Evolutionary conservation across 768 basidiomycete species (phyloP).

Genomic region (Russula abietina): DNA sequence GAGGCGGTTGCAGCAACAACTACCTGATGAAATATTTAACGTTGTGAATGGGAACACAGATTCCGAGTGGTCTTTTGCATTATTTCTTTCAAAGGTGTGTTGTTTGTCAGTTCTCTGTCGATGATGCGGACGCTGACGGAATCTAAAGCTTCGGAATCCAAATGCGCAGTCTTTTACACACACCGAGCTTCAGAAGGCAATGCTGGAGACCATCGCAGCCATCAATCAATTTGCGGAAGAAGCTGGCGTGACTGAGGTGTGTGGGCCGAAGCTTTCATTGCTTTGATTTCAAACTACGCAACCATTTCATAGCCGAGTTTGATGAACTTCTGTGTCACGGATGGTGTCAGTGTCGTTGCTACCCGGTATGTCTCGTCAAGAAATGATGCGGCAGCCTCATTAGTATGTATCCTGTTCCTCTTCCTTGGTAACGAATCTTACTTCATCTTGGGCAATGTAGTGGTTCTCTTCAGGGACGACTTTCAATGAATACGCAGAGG

Average conservation of each 20-base stretch:
- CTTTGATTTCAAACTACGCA: slow-evolving; percentile 2
- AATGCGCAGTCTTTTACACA: slow-evolving; percentile 71
- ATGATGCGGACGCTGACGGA: neutral
- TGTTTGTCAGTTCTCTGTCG: neutral
- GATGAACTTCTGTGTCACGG: slow-evolving; percentile 95
- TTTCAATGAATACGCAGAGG: slow-evolving; percentile 84
- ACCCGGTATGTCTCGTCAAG: slow-evolving; percentile 93
- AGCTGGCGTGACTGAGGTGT: slow-evolving; percentile 65
- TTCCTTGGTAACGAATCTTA: neutral
- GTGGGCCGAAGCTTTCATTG: slow-evolving; percentile 6
- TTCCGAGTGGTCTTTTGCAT: slow-evolving; percentile 95
- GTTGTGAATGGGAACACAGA: slow-evolving; percentile 95
- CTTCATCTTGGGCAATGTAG: slow-evolving; percentile 33
- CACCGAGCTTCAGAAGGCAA: slow-evolving; percentile 66
- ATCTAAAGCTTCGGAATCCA: slow-evolving; percentile 65
- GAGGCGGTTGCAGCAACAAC: slow-evolving; percentile 63
- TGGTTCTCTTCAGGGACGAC: slow-evolving; percentile 96
- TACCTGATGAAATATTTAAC: slow-evolving; percentile 82
- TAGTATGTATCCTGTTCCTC: slow-evolving; percentile 5
- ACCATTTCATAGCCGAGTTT: slow-evolving; percentile 58
- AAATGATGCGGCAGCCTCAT: slow-evolving; percentile 76
- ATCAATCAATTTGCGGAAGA: slow-evolving; percentile 73
- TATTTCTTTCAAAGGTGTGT: slow-evolving; percentile 75
- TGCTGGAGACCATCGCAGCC: slow-evolving; percentile 79
- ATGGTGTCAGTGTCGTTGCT: slow-evolving; percentile 89